Evolutionary conservation across 495 filamentous ascomycete genomes (phyloP).

Genomic region (Podospora anserina): DNA sequence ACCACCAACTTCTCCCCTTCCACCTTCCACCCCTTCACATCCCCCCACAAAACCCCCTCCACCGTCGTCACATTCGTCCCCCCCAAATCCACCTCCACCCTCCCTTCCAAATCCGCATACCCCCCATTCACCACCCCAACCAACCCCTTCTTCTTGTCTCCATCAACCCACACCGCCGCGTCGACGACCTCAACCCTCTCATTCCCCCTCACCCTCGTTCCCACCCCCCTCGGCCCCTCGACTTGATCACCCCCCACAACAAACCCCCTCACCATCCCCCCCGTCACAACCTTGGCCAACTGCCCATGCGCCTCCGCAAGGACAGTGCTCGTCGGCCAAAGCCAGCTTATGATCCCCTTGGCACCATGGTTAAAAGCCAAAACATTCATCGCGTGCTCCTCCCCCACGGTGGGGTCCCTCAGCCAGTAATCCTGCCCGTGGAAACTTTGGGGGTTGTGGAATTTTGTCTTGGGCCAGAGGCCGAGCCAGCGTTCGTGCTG

Average conservation of each 20-base stretch:
- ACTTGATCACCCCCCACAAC: constrained; percentile 37
- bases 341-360: constrained; percentile 53
- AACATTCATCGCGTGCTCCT: constrained; percentile 59
- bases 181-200: constrained; percentile 34
- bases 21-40: constrained; percentile 24
- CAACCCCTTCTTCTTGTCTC: constrained; percentile 33
- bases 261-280: constrained; percentile 38
- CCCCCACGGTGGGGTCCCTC: constrained; percentile 52
- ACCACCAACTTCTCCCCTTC: constrained; percentile 22
- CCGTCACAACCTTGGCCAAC: constrained; percentile 45
- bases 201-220: constrained; percentile 2
- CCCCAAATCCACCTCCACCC: constrained; percentile 23
- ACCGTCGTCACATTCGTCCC: constrained; percentile 22
- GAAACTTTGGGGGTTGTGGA: constrained; percentile 64
- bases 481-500: constrained; percentile 46
- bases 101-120: constrained; percentile 25
- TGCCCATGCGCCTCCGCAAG: constrained; percentile 45
- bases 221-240: constrained; percentile 23
- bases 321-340: constrained; percentile 46
- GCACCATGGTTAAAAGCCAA: constrained; percentile 62
- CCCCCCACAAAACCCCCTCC: constrained; percentile 24
- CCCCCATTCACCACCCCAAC: constrained; percentile 46
- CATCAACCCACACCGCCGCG: constrained; percentile 41
- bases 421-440: constrained; percentile 60
- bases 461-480: constrained; percentile 51